Percentiles rank a stretch among this genome's conserved stretches.
Conservation (phyloP, 805 yeast species). For the Schwanniomyces sp. region DNA sequence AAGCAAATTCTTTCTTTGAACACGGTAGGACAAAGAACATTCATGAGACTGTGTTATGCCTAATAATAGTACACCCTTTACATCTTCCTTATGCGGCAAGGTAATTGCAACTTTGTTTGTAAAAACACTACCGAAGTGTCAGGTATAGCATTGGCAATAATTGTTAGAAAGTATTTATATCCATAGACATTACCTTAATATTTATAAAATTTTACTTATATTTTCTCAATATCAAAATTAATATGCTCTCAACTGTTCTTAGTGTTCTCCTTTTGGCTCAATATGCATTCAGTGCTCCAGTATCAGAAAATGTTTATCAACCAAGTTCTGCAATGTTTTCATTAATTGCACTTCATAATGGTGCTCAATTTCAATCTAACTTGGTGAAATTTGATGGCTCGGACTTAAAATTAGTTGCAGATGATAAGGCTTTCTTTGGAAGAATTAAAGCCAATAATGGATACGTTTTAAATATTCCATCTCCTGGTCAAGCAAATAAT, state of each 20-base stretch:
- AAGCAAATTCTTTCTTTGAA: neutral
- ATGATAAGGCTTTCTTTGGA: constrained; percentile 35
- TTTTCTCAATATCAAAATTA: neutral
- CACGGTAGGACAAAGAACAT: neutral
- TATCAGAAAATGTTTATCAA: constrained; percentile 21
- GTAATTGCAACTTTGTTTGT: neutral
- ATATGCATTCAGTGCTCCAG: neutral
- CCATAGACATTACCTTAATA: neutral
- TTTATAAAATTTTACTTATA: neutral
- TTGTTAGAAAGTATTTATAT: neutral
- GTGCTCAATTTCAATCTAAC: constrained; percentile 30
- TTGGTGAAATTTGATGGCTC: constrained; percentile 33
- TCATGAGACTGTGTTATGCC: neutral
- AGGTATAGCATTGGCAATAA: neutral
- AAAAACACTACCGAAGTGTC: neutral
- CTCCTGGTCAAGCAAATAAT: constrained; percentile 4
- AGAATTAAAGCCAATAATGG: constrained; percentile 33
- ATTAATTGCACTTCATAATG: constrained; percentile 34
- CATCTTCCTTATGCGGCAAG: neutral
- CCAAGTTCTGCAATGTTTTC: constrained; percentile 36
- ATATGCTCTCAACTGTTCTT: neutral
- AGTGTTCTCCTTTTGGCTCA: neutral
- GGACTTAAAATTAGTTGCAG: constrained; percentile 28
- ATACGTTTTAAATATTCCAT: constrained; percentile 34
- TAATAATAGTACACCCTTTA: neutral